Conservation (phyloP, 148 eudicot species). For the Rhododendron simsii region DNA sequence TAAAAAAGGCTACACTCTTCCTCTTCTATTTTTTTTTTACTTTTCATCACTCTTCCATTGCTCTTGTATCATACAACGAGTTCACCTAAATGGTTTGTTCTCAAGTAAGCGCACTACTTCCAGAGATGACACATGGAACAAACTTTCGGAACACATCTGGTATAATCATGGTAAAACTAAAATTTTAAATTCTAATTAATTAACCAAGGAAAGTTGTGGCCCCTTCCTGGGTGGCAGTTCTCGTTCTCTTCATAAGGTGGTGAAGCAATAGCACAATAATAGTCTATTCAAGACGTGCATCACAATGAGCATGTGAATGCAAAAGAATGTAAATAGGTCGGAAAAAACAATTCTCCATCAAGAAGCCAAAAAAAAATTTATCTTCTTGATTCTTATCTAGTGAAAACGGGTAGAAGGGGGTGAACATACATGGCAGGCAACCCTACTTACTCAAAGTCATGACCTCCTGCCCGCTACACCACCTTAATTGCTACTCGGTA, state of each 20-base stretch:
- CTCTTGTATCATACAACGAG: not conserved
- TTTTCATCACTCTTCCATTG: not conserved
- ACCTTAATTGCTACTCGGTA: not conserved
- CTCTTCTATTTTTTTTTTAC: not conserved
- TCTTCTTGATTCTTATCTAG: not conserved
- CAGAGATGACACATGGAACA: not conserved
- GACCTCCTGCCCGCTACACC: not conserved
- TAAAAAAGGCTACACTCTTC: not conserved
- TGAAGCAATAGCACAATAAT: not conserved
- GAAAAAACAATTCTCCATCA: not conserved
- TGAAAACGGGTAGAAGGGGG: not conserved
- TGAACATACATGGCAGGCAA: not conserved
- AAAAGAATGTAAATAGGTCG: not conserved
- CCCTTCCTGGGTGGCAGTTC: not conserved
- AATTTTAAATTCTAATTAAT: not conserved
- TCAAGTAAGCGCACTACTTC: not conserved
- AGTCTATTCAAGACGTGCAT: not conserved
- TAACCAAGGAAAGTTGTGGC: too few species aligned
- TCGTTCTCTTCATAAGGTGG: not conserved
- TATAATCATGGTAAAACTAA: not conserved
- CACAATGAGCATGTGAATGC: not conserved
- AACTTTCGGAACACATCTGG: not conserved
- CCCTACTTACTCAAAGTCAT: not conserved
- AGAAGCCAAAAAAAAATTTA: not conserved
- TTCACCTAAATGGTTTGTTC: not conserved